phyloP scores from a whole-genome alignment of 805 yeast genomes.

The Candida quercuum region DNA sequence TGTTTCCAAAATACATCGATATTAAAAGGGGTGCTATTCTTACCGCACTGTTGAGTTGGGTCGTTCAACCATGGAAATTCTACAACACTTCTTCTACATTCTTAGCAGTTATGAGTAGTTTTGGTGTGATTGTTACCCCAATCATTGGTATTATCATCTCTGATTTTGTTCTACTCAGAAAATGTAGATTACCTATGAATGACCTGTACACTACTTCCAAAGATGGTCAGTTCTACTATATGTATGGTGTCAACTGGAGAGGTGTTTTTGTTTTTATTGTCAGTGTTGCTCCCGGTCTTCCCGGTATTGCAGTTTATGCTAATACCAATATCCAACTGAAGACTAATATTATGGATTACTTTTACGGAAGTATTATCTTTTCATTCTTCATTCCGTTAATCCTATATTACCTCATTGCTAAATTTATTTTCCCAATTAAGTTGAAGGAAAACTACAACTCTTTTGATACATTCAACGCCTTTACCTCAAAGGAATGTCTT shows the following conservation, averaged over 20 bases:
- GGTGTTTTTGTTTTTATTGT: conserved; percentile 24
- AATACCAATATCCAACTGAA: conserved; percentile 19
- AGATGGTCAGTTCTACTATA: conserved; percentile 25
- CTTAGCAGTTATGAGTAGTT: conserved; percentile 32
- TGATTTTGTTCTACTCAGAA: conserved; percentile 31
- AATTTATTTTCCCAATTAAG: conserved; percentile 23
- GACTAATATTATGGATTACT: conserved; percentile 22
- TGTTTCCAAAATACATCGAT: conserved; percentile 16
- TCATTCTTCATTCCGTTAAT: conserved; percentile 24
- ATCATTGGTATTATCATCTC: conserved; percentile 29
- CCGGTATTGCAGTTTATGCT: conserved; percentile 31
- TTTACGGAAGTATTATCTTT: conserved; percentile 27
- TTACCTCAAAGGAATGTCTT: conserved; percentile 25
- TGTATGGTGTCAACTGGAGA: conserved; percentile 28
- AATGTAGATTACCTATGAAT: conserved; percentile 25
- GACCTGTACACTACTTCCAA: conserved; percentile 28
- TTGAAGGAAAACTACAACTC: conserved; percentile 14
- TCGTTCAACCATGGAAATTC: conserved; percentile 34
- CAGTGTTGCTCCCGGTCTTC: conserved; percentile 31
- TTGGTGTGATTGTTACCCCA: conserved; percentile 33
- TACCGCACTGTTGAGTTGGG: conserved; percentile 31
- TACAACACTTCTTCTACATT: conserved; percentile 32
- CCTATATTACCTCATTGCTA: conserved; percentile 21
- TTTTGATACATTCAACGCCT: conserved; percentile 24
- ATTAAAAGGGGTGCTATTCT: conserved; percentile 28